Percentiles rank a stretch among this genome's conserved stretches.
These are phyloP conservation scores for Grosmannia huntii DNA, from an alignment of 2,329 filamentous ascomycete species.

Conservation along the genomic window DNA sequence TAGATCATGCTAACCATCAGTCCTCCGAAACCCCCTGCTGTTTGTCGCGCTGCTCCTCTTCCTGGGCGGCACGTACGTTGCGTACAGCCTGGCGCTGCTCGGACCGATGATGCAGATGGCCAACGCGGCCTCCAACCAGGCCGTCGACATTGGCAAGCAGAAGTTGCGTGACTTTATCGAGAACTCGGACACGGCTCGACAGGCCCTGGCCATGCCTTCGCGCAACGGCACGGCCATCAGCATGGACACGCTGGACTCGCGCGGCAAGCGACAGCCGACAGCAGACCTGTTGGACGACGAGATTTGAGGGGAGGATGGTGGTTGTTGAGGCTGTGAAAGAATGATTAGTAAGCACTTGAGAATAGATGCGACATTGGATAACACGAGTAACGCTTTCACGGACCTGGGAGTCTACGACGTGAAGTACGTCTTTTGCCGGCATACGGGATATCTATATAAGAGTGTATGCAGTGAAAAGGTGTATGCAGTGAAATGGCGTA, in stretches of 20 bases:
- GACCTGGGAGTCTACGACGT: too few relatives aligned
- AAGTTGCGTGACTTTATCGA: slow-evolving; percentile 82
- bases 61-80: slow-evolving; percentile 68
- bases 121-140: slow-evolving; percentile 77
- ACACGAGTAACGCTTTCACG: too few relatives aligned
- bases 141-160: slow-evolving; percentile 82
- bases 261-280: slow-evolving; percentile 35
- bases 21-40: slow-evolving; percentile 84
- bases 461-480: background rate
- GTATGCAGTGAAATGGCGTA: background rate
- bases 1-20: slow-evolving; percentile 32
- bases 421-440: too few relatives aligned
- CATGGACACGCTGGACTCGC: slow-evolving; percentile 47
- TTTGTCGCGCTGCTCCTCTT: slow-evolving; percentile 78
- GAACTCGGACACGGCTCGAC: slow-evolving; percentile 69
- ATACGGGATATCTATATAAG: too few relatives aligned
- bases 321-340: too few relatives aligned
- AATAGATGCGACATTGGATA: too few relatives aligned
- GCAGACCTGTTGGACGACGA: slow-evolving; percentile 36
- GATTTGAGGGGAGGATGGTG: slow-evolving; percentile 22
- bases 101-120: slow-evolving; percentile 93
- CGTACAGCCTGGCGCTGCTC: slow-evolving; percentile 87
- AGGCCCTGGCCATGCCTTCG: slow-evolving; percentile 66
- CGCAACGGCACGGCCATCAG: slow-evolving; percentile 28
- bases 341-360: too few relatives aligned